Percentiles rank a stretch among this genome's conserved stretches.
These are phyloP conservation scores for Volutella citrinella DNA, from an alignment of 2,329 filamentous ascomycete genomes.

Conservation along the genomic window DNA sequence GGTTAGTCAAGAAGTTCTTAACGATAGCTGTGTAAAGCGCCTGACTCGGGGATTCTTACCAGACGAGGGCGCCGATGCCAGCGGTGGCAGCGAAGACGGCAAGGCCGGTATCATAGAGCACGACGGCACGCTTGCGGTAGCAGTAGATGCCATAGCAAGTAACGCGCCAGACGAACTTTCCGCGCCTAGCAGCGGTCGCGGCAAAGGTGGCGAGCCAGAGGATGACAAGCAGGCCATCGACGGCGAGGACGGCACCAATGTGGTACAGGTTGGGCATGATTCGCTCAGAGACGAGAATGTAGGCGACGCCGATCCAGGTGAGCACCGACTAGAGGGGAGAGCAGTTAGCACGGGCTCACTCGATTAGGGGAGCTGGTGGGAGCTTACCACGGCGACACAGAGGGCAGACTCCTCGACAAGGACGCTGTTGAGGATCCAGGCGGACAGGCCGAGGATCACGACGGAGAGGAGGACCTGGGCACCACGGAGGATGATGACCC, in stretches of 20 bases:
- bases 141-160: slow-evolving; percentile 34
- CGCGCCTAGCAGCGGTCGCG: slow-evolving; percentile 38
- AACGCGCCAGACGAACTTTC: slow-evolving; percentile 31
- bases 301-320: slow-evolving; percentile 43
- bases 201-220: slow-evolving; percentile 47
- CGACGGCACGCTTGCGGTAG: slow-evolving; percentile 25
- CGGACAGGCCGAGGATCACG: slow-evolving; percentile 42
- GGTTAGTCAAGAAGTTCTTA: too few relatives aligned
- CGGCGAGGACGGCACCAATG: slow-evolving; percentile 40
- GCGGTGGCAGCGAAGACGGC: slow-evolving; percentile 38
- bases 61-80: slow-evolving; percentile 41
- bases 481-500: slow-evolving; percentile 40
- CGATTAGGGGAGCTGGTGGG: not conserved
- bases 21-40: not conserved
- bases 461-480: slow-evolving; percentile 41
- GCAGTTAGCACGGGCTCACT: slow-evolving; percentile 4
- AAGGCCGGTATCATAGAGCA: slow-evolving; percentile 34
- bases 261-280: slow-evolving; percentile 38
- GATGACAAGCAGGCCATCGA: slow-evolving; percentile 43
- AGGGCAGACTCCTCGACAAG: slow-evolving; percentile 18
- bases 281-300: slow-evolving; percentile 41
- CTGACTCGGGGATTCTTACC: slow-evolving; percentile 27
- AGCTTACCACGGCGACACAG: slow-evolving; percentile 18
- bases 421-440: slow-evolving; percentile 32
- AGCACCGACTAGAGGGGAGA: slow-evolving; percentile 35